phyloP scores from a whole-genome alignment of 2,329 filamentous ascomycete genomes.

The Cordyceps tenuipes region DNA sequence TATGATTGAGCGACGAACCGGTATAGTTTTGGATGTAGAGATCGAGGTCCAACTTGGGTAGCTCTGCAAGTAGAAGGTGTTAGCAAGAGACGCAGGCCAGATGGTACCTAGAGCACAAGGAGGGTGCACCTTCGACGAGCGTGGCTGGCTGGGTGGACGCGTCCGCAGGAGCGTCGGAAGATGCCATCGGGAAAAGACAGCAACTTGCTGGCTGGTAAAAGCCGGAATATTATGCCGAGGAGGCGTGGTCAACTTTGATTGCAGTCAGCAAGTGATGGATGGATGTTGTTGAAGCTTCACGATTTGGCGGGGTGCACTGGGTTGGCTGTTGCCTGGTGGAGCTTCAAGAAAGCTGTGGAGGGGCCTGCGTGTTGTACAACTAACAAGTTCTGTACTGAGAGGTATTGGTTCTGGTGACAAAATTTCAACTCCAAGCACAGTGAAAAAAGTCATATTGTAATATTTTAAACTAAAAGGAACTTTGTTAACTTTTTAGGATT shows the following conservation, averaged over 20 bases:
- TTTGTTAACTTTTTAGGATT: too few species aligned
- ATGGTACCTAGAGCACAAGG: not conserved
- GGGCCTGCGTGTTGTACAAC: not conserved
- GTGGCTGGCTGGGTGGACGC: not conserved
- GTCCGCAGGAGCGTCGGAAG: not conserved
- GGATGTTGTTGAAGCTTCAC: conserved; percentile 4
- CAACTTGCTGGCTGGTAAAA: not conserved
- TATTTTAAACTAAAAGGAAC: not conserved
- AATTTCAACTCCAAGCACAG: too few species aligned
- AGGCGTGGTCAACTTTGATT: not conserved
- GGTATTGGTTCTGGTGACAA: not conserved
- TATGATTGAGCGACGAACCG: conserved; percentile 43
- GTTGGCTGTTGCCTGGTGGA: conserved; percentile 7
- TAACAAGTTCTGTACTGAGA: not conserved
- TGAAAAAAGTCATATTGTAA: too few species aligned
- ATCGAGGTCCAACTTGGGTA: conserved; percentile 85
- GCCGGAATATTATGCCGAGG: not conserved
- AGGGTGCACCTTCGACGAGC: not conserved
- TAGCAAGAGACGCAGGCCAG: conserved; percentile 7
- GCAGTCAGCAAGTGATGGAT: not conserved
- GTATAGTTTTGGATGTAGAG: conserved; percentile 84
- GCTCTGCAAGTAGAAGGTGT: conserved; percentile 40
- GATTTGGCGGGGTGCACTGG: conserved; percentile 2
- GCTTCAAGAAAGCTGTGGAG: not conserved
- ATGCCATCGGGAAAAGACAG: not conserved